Evolutionary conservation across 345 rosid species (phyloP).

Genomic region (Conringia planisiliqua): DNA sequence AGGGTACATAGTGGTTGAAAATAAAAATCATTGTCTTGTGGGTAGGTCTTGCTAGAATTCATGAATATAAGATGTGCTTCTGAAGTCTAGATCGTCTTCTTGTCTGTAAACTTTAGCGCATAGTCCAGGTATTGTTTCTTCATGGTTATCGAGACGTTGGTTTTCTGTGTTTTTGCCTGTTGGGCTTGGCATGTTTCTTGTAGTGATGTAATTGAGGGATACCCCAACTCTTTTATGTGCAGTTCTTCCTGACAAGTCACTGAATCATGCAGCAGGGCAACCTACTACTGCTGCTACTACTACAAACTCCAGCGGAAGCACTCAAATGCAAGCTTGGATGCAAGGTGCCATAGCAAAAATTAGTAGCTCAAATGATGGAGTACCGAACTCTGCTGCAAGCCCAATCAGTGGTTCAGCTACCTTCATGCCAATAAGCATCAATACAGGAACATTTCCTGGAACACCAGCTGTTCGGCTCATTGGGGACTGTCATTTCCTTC

Average conservation of each 20-base stretch:
- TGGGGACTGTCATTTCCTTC: conserved; percentile 99
- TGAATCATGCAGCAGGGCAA: conserved; percentile 62
- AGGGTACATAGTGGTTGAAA: conserved; percentile 2
- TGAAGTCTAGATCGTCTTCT: neutral
- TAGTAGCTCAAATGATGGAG: conserved; percentile 81
- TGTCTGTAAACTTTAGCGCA: neutral
- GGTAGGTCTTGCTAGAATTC: neutral
- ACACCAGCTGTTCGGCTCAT: conserved; percentile 99
- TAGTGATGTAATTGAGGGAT: neutral
- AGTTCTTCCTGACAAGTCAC: conserved; percentile 19
- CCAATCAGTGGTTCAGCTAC: conserved; percentile 79
- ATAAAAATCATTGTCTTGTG: neutral
- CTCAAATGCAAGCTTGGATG: conserved; percentile 99
- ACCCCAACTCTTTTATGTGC: conserved; percentile 7
- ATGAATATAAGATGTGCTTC: conserved; percentile 11
- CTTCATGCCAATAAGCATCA: conserved; percentile 96
- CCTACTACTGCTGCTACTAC: conserved; percentile 46
- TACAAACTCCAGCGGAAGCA: conserved; percentile 82
- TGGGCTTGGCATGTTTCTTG: conserved; percentile 7
- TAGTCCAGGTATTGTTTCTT: neutral
- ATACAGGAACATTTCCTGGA: conserved; percentile 99
- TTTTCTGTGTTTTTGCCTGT: neutral
- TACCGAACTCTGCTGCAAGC: conserved; percentile 55
- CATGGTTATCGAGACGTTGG: neutral
- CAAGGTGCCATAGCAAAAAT: conserved; percentile 98